Evolutionary conservation across 148 eudicot genomes (phyloP).

Genomic region (Persicaria maculosa): DNA sequence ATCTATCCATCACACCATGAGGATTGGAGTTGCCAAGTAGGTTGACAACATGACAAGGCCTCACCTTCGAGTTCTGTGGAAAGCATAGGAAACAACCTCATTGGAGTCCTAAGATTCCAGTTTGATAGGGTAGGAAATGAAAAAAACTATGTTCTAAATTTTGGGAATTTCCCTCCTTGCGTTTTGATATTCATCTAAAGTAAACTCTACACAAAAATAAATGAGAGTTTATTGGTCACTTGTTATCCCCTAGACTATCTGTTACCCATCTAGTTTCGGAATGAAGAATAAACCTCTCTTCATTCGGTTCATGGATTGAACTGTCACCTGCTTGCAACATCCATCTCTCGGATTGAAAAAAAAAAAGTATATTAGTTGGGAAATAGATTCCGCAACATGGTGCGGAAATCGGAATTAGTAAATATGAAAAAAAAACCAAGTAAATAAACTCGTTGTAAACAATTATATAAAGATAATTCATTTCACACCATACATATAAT

Average conservation of each 20-base stretch:
- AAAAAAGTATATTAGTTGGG: background rate
- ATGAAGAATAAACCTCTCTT: constrained; percentile 9
- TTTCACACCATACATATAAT: too few relatives aligned
- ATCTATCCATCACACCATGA: background rate
- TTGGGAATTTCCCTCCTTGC: too few relatives aligned
- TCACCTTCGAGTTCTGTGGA: background rate
- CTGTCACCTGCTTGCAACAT: background rate
- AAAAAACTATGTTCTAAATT: too few relatives aligned
- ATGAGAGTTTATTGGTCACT: background rate
- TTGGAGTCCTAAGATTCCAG: background rate
- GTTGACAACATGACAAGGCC: constrained; percentile 3
- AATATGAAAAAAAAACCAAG: too few relatives aligned
- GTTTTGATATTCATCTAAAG: background rate
- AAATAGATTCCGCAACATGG: too few relatives aligned
- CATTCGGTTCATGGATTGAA: background rate
- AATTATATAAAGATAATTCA: too few relatives aligned
- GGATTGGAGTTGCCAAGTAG: background rate
- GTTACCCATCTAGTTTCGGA: constrained; percentile 11
- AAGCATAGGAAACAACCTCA: background rate
- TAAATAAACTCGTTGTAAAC: too few relatives aligned
- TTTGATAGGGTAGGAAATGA: background rate
- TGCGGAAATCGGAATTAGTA: too few relatives aligned
- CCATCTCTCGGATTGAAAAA: constrained; percentile 1
- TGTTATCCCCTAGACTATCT: constrained; percentile 5
- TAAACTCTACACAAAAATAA: too few relatives aligned